Evolutionary conservation across 2,329 filamentous ascomycete species (phyloP), one percentile per base, ranked within the genome.

Genomic region (Trichophyton benhamiae): DNA sequence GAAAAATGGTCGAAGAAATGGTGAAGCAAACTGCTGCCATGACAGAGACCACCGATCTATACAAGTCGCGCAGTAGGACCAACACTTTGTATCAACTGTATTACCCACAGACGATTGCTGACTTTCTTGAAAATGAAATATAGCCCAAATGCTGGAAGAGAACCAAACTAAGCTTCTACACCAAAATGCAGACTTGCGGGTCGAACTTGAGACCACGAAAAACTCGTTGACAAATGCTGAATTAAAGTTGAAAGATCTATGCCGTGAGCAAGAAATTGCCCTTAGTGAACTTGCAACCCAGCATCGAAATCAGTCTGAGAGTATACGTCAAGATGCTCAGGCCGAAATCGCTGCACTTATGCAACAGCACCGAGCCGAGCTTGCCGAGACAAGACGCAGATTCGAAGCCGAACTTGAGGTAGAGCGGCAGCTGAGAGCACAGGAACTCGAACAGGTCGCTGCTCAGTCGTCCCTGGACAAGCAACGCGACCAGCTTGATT

Each of bases 41-140:
- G 49, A 53, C 49, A 9, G 49, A 53, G 30, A 25, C 49, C 49
- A 53, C 49, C 22, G 49, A 53, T 13, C 20, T 62, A 13, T 64
- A 88, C 66, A 95, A 92, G 70, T 81, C 80, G 59, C 83, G 86
- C 80, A 84, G 89, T 94, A 78, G 83, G 75, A 15, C 17, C 7
- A 22, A 53, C 22, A 33, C 11, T 11, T 53, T 13, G 15, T 30
- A 2, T 33, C 11, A 33, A 17, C 11, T 48, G 6, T 30, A 53
- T n/a, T 11, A 3, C 11, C 33, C 11, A 44, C 5, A 15, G 6
- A 2, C 15, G 6, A 17, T 30, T 11, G 13, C 15, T 25, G 13
- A 30, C 27, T 30, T n/a, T 6, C 9, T 25, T 53, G 27, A 53
- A 3, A 41, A 36, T 13, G 9, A 30, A 38, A 27, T 57, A 20